Percentiles rank a stretch among this genome's conserved stretches.
Evolutionary conservation across 129 eudicot species (phyloP).

Genomic region (Silybum marianum): DNA sequence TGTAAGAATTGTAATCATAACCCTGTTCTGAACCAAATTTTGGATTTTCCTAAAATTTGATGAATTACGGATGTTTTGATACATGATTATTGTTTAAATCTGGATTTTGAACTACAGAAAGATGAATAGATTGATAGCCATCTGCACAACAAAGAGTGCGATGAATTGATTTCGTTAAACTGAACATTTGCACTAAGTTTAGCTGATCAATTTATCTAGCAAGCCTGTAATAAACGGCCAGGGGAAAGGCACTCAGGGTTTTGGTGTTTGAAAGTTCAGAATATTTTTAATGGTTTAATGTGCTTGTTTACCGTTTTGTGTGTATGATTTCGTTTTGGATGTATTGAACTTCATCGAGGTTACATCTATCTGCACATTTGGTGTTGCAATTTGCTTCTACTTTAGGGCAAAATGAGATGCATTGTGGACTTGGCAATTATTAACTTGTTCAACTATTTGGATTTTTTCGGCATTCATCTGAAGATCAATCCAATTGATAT

Average conservation of each 20-base stretch:
- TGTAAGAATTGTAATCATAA: neutral
- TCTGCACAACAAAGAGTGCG: neutral
- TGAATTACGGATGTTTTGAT: neutral
- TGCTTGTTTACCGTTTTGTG: neutral
- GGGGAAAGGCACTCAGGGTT: neutral
- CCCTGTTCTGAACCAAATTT: neutral
- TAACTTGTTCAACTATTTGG: neutral
- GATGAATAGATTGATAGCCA: neutral
- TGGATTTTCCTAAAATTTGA: neutral
- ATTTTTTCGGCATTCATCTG: neutral
- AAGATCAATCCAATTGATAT: neutral
- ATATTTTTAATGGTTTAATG: neutral
- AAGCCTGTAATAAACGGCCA: neutral
- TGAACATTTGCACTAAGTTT: neutral
- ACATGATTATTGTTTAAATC: neutral
- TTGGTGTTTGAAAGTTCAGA: neutral
- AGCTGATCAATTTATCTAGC: neutral
- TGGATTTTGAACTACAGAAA: constrained; percentile 3
- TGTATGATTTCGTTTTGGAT: neutral
- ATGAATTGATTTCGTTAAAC: neutral
- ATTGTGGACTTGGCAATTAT: neutral
- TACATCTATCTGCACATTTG: neutral
- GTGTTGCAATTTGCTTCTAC: neutral
- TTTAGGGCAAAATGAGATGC: neutral
- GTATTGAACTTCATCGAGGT: neutral